Percentiles rank a stretch among this genome's conserved stretches.
Conservation (phyloP, 2,329 filamentous ascomycete species). For the Penicillium sp. region DNA sequence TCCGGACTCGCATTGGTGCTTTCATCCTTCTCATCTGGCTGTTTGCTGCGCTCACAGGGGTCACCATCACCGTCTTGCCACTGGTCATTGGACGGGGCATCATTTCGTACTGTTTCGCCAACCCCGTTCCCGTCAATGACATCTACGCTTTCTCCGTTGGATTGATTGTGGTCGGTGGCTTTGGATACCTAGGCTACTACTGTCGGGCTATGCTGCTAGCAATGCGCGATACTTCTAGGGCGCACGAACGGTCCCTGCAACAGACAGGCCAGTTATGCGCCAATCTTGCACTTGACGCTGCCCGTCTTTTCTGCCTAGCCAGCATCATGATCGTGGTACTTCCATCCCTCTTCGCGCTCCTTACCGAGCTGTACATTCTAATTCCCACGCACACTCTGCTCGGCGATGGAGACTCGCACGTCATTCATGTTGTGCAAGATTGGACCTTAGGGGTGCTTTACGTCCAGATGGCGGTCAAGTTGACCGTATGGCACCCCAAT, state of each 20-base stretch:
- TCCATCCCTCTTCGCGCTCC: slow-evolving; percentile 68
- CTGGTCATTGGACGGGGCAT: slow-evolving; percentile 76
- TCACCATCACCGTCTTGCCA: slow-evolving; percentile 78
- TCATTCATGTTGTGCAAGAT: slow-evolving; percentile 78
- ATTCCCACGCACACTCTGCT: slow-evolving; percentile 80
- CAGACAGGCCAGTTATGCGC: slow-evolving; percentile 23
- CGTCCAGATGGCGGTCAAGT: slow-evolving; percentile 67
- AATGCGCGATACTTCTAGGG: slow-evolving; percentile 22
- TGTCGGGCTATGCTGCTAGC: slow-evolving; percentile 22
- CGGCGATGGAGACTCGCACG: slow-evolving; percentile 31
- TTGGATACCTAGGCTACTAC: slow-evolving; percentile 58
- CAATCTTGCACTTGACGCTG: slow-evolving; percentile 27
- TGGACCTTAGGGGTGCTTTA: slow-evolving; percentile 93
- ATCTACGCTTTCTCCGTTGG: slow-evolving; percentile 94
- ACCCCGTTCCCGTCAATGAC: slow-evolving; percentile 74
- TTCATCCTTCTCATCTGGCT: slow-evolving; percentile 91
- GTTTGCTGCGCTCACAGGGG: slow-evolving; percentile 82
- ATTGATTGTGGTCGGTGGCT: slow-evolving; percentile 68
- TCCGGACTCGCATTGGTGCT: slow-evolving; percentile 69
- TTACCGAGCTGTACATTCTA: slow-evolving; percentile 83
- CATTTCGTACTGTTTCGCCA: slow-evolving; percentile 66
- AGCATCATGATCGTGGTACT: slow-evolving; percentile 70
- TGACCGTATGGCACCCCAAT: slow-evolving; percentile 62
- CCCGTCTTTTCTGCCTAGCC: slow-evolving; percentile 67
- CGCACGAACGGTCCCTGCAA: slow-evolving; percentile 28